Percentiles rank a stretch among this genome's conserved stretches.
Conservation (phyloP, 306 rosid species). For the Cicer bijugum region DNA sequence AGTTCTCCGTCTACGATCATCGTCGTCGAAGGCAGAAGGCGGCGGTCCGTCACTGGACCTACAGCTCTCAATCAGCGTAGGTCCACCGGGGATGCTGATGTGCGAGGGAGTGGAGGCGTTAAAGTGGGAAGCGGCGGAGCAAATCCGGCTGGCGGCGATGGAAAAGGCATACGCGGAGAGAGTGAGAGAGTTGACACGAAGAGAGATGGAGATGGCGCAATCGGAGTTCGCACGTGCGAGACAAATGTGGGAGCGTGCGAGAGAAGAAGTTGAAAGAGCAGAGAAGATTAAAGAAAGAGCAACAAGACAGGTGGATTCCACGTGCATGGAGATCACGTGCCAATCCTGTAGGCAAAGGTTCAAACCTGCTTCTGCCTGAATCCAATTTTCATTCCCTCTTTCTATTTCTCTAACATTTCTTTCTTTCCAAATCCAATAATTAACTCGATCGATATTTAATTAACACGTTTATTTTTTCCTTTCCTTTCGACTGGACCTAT, state of each 20-base stretch:
- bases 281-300: conserved; percentile 86
- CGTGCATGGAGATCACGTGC: conserved; percentile 99
- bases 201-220: conserved; percentile 97
- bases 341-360: conserved; percentile 95
- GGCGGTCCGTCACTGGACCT: conserved; percentile 66
- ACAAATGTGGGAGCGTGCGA: conserved; percentile 92
- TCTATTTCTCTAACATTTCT: background rate
- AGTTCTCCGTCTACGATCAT: conserved; percentile 58
- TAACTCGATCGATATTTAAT: conserved; percentile 8
- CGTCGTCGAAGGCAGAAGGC: conserved; percentile 38
- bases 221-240: conserved; percentile 87
- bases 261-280: conserved; percentile 81
- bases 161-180: conserved; percentile 94
- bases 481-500: background rate
- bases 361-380: conserved; percentile 53
- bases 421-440: background rate
- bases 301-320: conserved; percentile 58
- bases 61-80: conserved; percentile 79
- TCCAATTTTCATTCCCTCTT: background rate
- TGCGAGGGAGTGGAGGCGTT: conserved; percentile 64
- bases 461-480: conserved; percentile 1
- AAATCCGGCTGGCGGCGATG: conserved; percentile 84
- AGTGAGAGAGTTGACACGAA: conserved; percentile 78
- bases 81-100: conserved; percentile 47
- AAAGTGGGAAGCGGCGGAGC: conserved; percentile 98